A percentile compares a stretch with the other conserved stretches of the same genome.
Conservation (phyloP, 345 rosid species). For the Arabis hirsuta region DNA sequence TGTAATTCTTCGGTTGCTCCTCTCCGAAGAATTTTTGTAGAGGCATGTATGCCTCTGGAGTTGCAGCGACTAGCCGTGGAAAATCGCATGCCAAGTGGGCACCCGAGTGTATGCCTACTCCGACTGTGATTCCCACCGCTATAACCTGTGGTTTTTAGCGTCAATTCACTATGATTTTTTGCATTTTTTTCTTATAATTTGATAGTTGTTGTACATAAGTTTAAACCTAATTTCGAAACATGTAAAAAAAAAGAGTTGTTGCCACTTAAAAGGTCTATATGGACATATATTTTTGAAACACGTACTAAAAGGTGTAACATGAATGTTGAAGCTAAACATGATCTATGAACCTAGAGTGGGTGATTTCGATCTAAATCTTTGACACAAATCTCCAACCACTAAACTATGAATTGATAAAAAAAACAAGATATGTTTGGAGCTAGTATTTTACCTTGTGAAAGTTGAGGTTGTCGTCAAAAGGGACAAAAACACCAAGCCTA, state of each 20-base stretch:
- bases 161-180: neutral
- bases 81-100: constrained; percentile 70
- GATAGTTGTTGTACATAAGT: neutral
- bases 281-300: too few relatives aligned
- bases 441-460: constrained; percentile 65
- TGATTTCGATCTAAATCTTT: neutral
- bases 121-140: constrained; percentile 59
- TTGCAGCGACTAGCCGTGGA: constrained; percentile 62
- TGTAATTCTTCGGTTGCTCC: constrained; percentile 56
- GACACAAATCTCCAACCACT: neutral
- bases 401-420: neutral
- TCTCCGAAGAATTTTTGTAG: constrained; percentile 59
- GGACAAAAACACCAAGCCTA: constrained; percentile 57
- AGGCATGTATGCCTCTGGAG: constrained; percentile 52
- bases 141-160: constrained; percentile 52
- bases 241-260: neutral
- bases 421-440: neutral
- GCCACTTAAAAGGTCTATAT: neutral
- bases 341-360: neutral
- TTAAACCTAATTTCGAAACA: neutral
- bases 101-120: constrained; percentile 62
- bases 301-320: too few relatives aligned
- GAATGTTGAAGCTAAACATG: too few relatives aligned
- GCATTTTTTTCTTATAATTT: neutral
- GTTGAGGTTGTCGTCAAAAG: constrained; percentile 76